Evolutionary conservation across 106 monocot species (phyloP), one percentile per base, ranked within the genome.

Genomic region (Dendrobium nobile): DNA sequence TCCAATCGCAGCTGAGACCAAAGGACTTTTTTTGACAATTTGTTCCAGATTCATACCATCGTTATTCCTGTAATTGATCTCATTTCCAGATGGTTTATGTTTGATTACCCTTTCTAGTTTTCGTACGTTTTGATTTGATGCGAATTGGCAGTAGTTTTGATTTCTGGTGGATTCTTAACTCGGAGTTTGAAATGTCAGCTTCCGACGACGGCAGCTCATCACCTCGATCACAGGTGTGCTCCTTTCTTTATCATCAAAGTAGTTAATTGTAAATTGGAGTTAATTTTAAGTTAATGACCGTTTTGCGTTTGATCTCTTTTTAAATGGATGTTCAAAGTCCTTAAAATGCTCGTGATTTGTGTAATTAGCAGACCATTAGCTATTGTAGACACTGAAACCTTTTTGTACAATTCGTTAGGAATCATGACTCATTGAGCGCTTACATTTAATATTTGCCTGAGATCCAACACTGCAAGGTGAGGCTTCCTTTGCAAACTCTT

Each of bases 221-320:
- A 48, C 75, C 75, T 76, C n/a, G 22, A 76, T 76, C 75, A 2
- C 75, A 76, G 75, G 47, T 76, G n/a, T 8, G 75, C 76, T 76
- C 48, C 27, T 27, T 47, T 76, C 45, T 20, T 48, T 45, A 26
- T 47, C 20, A 26, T 26, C 24, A 20, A 15, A 27, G 10, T 18
- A 27, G 47, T 5, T 47, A 19, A 76, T 45, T 20, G 47, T 48
- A 47, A 1, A 0, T 2, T 48, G 7, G 42, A 5, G 70, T 22
- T 48, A 51, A 76, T 76, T 76, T 43, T 24, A 3, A 76, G 76
- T 41, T 11, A 48, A 10, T 48, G 45, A 27, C 5, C 10, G 26
- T 47, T 22, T 27, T 10, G 37, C 70, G 33, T 33, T 37, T 70
- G 70, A 70, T 70, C 37, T 70, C 22, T 16, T 31, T 33, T 13